Evolutionary conservation across 1,284 basidiomycete species (phyloP), one percentile per base, ranked within the genome.

Genomic region (Pyrrhoderma lamaoense): DNA sequence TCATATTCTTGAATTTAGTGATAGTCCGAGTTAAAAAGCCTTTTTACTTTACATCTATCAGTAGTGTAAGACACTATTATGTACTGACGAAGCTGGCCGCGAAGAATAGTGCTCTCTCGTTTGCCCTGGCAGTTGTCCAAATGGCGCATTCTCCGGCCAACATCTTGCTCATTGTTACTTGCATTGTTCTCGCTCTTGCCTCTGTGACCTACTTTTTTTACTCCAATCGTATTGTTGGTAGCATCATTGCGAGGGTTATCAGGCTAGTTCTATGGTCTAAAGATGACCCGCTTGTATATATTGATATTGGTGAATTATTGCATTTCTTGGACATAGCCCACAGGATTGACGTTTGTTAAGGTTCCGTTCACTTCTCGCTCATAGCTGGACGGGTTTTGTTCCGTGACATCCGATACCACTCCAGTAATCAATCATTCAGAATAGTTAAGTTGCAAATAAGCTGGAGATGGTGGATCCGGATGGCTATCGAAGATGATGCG

Each of bases 391-490:
- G 91, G 57, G 82, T 97, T 49, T 74, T 92, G 13, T 75, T 95
- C 60, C 89, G 89, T 67, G 87, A 95, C 63, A 66, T 94, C 21
- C 74, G 79, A 25, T 96, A 95, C 64, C 82, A 94, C 65, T 93
- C 90, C 1, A 88, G 89, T 61, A 95, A 93, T 66, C 85, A 94
- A 65, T 89, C 87, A 8, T 73, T 93, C 43, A 80, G 80, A 54
- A 77, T 91, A 45, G 78, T 91, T 47, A 89, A 90, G 65, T 86
- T 83, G 1, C 82, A 91, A 62, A 66, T 96, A 46, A 85, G 85
- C 57, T 96, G 93, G 89, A 75, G 89, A 56, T 96, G 93, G 65
- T 97, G 93, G 93, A 77, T 91, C 50, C 80, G 90, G 53, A 75
- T 63, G 61, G 89, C 75, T 7, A 79, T 79, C 3, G 74, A 75